Evolutionary conservation across 176 grass and related monocot species (phyloP).

Genomic region (Bothriochloa decipiens): DNA sequence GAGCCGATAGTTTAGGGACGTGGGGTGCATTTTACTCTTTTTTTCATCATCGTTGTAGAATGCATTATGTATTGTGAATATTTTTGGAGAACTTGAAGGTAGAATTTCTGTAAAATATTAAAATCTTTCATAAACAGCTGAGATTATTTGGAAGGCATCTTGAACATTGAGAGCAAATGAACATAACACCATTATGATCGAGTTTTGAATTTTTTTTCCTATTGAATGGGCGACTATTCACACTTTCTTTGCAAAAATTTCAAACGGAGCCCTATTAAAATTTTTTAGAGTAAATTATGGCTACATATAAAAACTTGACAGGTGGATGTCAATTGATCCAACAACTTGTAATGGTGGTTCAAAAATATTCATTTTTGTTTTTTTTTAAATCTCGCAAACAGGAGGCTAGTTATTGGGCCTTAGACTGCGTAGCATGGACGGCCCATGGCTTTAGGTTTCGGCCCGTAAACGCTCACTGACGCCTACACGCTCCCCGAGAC

Average conservation of each 20-base stretch:
- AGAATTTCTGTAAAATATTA: background rate
- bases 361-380: too few species aligned
- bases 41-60: background rate
- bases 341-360: too few species aligned
- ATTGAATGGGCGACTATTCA: background rate
- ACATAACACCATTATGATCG: too few species aligned
- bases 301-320: too few species aligned
- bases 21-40: too few species aligned
- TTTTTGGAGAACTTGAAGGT: background rate
- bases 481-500: constrained; percentile 6
- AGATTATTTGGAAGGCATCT: background rate
- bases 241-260: background rate
- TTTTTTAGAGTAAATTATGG: too few species aligned
- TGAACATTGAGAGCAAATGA: background rate
- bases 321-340: too few species aligned
- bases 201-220: background rate
- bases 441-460: constrained; percentile 1
- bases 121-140: background rate
- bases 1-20: too few species aligned
- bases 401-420: background rate
- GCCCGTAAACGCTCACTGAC: background rate
- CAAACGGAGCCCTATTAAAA: background rate
- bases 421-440: background rate
- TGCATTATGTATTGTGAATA: background rate
- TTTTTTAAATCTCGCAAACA: background rate